Percentiles rank a stretch among this genome's conserved stretches.
Evolutionary conservation across 331 rosid species (phyloP).

Genomic region (Telfairia occidentalis): DNA sequence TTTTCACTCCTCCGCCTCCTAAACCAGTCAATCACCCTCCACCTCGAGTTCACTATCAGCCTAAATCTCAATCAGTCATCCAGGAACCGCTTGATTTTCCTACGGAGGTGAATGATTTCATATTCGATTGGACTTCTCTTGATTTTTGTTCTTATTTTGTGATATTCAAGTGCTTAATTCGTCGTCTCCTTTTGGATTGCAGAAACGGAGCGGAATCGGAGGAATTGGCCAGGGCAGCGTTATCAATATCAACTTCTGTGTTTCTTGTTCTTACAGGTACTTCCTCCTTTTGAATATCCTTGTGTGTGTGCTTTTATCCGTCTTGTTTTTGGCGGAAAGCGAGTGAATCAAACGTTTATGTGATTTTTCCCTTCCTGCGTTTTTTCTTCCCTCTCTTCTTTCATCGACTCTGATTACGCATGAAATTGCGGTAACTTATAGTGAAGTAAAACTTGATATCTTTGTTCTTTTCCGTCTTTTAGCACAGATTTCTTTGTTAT

Average conservation of each 20-base stretch:
- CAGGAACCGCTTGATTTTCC: constrained; percentile 26
- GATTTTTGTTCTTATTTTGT: not conserved
- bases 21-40: constrained; percentile 23
- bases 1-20: constrained; percentile 46
- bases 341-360: not conserved
- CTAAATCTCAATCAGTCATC: constrained; percentile 5
- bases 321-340: not conserved
- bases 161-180: not conserved
- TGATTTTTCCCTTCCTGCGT: not conserved
- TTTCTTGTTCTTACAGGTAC: constrained; percentile 81
- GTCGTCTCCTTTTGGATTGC: constrained; percentile 9
- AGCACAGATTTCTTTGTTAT: not conserved
- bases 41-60: constrained; percentile 20
- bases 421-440: not conserved
- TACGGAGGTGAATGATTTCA: constrained; percentile 30
- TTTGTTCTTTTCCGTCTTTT: not conserved
- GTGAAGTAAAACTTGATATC: not conserved
- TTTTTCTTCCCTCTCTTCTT: not conserved
- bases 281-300: not conserved
- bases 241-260: constrained; percentile 52
- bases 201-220: constrained; percentile 30
- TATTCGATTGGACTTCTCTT: not conserved
- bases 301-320: not conserved
- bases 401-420: not conserved
- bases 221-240: constrained; percentile 47